These are phyloP conservation scores for Xylariaceae sp. DNA, from an alignment of 2,329 filamentous ascomycete genomes.

Conservation along the genomic window DNA sequence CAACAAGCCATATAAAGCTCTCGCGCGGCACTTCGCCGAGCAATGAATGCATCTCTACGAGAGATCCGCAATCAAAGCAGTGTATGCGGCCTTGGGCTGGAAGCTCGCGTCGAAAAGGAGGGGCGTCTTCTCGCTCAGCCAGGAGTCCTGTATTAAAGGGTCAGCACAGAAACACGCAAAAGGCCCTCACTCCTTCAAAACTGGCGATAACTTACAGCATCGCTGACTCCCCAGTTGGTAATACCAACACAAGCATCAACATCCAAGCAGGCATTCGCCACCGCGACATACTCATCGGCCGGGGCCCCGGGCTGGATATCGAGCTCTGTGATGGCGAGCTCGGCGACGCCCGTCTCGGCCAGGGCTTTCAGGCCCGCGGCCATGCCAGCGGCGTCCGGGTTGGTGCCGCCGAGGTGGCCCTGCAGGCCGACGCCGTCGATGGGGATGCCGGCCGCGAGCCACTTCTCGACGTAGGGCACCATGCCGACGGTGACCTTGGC, in stretches of 20 bases:
- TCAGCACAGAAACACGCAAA: too few relatives aligned
- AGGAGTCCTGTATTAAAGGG: slow-evolving; percentile 39
- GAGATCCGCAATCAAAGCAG: slow-evolving; percentile 27
- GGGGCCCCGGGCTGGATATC: slow-evolving; percentile 54
- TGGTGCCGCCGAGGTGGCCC: slow-evolving; percentile 33
- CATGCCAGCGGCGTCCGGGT: slow-evolving; percentile 29
- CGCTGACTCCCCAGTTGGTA: slow-evolving; percentile 53
- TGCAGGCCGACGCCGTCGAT: slow-evolving; percentile 55
- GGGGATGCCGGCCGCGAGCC: slow-evolving; percentile 51
- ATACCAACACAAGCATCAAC: slow-evolving; percentile 56
- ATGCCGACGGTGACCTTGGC: slow-evolving; percentile 51
- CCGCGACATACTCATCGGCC: slow-evolving; percentile 49
- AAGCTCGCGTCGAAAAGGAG: slow-evolving; percentile 47
- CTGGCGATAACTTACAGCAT: slow-evolving; percentile 31
- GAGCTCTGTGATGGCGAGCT: slow-evolving; percentile 53
- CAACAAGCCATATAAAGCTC: too few relatives aligned
- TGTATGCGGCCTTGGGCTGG: slow-evolving; percentile 44
- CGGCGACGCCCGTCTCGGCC: slow-evolving; percentile 35
- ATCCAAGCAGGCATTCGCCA: slow-evolving; percentile 50
- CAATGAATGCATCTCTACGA: too few relatives aligned
- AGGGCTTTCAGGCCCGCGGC: slow-evolving; percentile 36
- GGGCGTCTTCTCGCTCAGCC: slow-evolving; percentile 41
- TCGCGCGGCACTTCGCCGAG: too few relatives aligned
- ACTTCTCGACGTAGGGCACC: slow-evolving; percentile 51
- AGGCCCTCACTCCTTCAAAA: too few relatives aligned